phyloP scores from a whole-genome alignment of 345 rosid species.

The Cardiospermum halicacabum region DNA sequence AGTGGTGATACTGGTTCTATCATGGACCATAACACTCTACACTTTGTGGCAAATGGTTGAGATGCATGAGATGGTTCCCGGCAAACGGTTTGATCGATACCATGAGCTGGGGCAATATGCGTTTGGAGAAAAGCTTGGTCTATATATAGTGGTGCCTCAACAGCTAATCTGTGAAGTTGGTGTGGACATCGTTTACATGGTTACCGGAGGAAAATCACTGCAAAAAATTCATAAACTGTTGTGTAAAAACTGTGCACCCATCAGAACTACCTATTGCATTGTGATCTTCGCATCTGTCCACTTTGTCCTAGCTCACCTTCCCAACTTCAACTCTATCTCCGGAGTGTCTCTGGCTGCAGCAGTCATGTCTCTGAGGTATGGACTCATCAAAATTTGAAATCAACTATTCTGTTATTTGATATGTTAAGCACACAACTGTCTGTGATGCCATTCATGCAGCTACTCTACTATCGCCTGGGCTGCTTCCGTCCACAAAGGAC shows the following conservation, averaged over 20 bases:
- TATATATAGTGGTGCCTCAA: slow-evolving; percentile 75
- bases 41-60: slow-evolving; percentile 90
- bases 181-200: slow-evolving; percentile 75
- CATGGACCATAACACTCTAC: slow-evolving; percentile 49
- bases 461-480: slow-evolving; percentile 85
- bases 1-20: slow-evolving; percentile 36
- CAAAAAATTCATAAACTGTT: slow-evolving; percentile 51
- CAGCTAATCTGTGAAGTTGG: slow-evolving; percentile 67
- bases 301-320: slow-evolving; percentile 76
- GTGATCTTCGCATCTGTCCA: slow-evolving; percentile 83
- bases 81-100: slow-evolving; percentile 64
- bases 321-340: slow-evolving; percentile 73
- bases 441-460: slow-evolving; percentile 23
- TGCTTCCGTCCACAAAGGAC: slow-evolving; percentile 57
- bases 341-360: slow-evolving; percentile 80
- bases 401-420: too few relatives aligned
- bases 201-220: slow-evolving; percentile 74
- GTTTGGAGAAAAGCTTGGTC: slow-evolving; percentile 77
- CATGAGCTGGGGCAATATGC: slow-evolving; percentile 81
- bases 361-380: slow-evolving; percentile 69
- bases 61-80: slow-evolving; percentile 87
- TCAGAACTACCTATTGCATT: slow-evolving; percentile 56
- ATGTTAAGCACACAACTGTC: too few relatives aligned
- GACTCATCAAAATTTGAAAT: not conserved
- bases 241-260: slow-evolving; percentile 29